A percentile compares a stretch with the other conserved stretches of the same genome.
phyloP scores from a whole-genome alignment of 208 protist genomes.

The Leishmania amazonensis region DNA sequence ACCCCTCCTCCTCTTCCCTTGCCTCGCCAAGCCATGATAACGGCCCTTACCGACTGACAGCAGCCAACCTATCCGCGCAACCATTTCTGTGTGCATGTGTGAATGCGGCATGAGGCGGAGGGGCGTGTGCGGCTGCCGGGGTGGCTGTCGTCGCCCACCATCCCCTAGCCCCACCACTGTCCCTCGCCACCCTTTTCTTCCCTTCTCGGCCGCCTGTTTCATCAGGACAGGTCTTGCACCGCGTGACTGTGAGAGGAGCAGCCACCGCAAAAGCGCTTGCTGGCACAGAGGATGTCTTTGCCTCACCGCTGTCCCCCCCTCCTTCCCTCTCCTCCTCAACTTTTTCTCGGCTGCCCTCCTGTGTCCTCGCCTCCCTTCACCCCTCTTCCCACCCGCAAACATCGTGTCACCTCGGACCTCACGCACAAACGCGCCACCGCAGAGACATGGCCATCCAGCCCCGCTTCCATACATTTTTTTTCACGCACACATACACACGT shows the following conservation, averaged over 20 bases:
- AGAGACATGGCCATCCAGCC: neutral
- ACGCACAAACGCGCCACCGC: neutral
- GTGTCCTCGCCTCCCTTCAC: neutral
- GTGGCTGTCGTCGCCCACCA: neutral
- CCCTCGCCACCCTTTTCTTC: neutral
- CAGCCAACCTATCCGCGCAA: neutral
- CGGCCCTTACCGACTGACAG: neutral
- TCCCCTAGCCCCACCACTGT: neutral
- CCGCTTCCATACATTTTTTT: neutral
- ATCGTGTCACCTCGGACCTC: neutral
- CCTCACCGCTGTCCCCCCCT: neutral
- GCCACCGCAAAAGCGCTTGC: neutral
- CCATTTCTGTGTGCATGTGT: neutral
- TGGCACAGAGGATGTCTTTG: neutral
- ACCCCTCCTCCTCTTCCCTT: neutral
- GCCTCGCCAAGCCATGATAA: neutral
- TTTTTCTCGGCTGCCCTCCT: neutral
- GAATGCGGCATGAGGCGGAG: neutral
- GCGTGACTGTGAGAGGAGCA: neutral
- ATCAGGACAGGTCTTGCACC: neutral
- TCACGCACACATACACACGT: neutral
- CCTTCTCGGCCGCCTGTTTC: neutral
- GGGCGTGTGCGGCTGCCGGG: neutral
- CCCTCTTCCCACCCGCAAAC: neutral
- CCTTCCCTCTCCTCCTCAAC: neutral